Evolutionary conservation across 139 green algal species (phyloP), one percentile per base, ranked within the genome.

Genomic region (Chlorella sp.): DNA sequence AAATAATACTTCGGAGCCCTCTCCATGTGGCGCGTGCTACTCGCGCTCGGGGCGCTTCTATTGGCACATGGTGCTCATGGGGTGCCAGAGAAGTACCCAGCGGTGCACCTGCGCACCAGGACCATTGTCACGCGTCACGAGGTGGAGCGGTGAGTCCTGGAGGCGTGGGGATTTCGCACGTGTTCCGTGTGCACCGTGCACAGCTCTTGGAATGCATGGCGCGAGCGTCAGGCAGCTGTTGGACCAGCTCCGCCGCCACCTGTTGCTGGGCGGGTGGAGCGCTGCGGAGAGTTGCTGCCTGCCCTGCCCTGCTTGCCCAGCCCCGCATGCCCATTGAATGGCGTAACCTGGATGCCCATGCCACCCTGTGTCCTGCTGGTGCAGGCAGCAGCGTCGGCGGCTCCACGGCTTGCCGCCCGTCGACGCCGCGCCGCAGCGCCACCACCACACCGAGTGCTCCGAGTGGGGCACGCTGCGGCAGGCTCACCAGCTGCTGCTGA

Each of bases 401-500:
- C 71, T 75, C 14, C 48, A 53, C 5, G 48, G 57, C n/a, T 36
- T 83, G 71, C 42, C 57, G 34, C 32, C 76, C 3, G 15, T 66
- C 36, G 64, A 42, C 40, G 18, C 34, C 21, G 32, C 57, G 22
- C 18, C 48, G n/a, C n/a, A 18, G 15, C 85, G 40, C 1, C 11
- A 48, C 3, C 78, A 86, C 61, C 87, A 83, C 39, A 90, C 87
- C 1, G 11, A 53, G 32, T 39, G 64, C 40, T 40, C n/a, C 2
- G n/a, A 39, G 16, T 90, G 87, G 87, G 87, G 87, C 34, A 21
- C 34, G 21, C 39, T 90, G 87, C 78, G 66, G 14, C 64, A 42
- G n/a, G 64, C 87, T 22, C 57, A 71, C 61, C 78, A 86, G 40
- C 84, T 75, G 42, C 61, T 90, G 64, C 53, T 90, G 24, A 90